Evolutionary conservation across 306 rosid species (phyloP), one percentile per base, ranked within the genome.

Genomic region (Bauhinia variegata): DNA sequence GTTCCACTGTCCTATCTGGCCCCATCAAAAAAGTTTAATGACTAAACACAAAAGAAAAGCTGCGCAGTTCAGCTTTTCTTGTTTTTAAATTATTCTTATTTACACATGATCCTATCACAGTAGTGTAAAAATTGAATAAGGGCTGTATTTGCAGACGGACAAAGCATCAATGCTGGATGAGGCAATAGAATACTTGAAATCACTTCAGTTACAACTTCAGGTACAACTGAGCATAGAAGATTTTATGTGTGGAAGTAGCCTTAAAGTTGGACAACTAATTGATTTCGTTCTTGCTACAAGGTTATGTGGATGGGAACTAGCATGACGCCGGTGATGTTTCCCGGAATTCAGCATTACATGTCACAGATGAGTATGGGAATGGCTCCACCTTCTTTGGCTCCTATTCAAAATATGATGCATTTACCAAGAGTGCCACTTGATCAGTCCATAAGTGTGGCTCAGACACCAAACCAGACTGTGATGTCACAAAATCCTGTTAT

Each of bases 251-350:
- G 37, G 55, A 34, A 60, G 56, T 31, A 15, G 51, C 65, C 68
- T 57, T 60, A 34, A 38, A 31, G 34, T 67, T 76, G 31, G 8
- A 31, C 46, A 57, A 49, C 48, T 63, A 19, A 65, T 15, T 33
- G 53, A 14, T 38, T 31, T 70, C 41, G 54, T 58, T 70, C 34
- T 57, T 68, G 55, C n/a, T 63, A 46, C 46, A 54, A 91, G 97
- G 85, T 91, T 30, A 84, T 88, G 91, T 88, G 91, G 91, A 91
- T 88, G 96, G 96, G 97, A 70, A 77, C 75, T 74, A 89, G 97
- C 43, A 84, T 88, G 89, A 53, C 86, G 23, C 96, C 96, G 13
- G 38, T 91, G 80, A 79, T 91, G 97, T 84, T 86, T 76, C 96
- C 92, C 1, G 88, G 92, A 37, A 63, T 83, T 44, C 97, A 86